Conservation (phyloP, 2,329 filamentous ascomycete species). For the Fusarium nygamai region DNA sequence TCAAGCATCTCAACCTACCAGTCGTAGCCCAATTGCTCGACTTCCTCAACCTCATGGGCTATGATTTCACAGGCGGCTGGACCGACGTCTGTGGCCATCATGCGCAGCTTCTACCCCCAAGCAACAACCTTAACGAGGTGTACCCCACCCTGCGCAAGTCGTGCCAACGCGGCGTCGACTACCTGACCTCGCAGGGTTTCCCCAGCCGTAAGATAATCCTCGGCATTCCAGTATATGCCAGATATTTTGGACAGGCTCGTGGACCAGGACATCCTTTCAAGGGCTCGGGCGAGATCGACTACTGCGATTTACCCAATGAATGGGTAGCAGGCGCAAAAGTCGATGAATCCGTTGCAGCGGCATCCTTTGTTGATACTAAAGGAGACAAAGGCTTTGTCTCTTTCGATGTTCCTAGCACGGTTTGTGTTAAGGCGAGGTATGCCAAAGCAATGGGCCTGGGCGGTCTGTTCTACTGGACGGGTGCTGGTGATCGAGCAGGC, state of each 20-base stretch:
- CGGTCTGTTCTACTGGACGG: conserved; percentile 76
- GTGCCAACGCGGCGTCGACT: conserved; percentile 65
- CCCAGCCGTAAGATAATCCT: conserved; percentile 67
- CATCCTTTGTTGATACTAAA: conserved; percentile 61
- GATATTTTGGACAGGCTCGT: conserved; percentile 65
- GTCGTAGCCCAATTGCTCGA: conserved; percentile 64
- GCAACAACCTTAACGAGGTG: conserved; percentile 30
- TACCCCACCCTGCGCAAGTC: conserved; percentile 52
- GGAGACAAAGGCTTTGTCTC: conserved; percentile 64
- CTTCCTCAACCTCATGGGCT: conserved; percentile 74
- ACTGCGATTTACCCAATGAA: conserved; percentile 66
- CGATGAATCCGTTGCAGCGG: conserved; percentile 63
- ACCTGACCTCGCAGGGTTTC: conserved; percentile 63
- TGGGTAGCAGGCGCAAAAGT: conserved; percentile 55
- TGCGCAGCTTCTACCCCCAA: conserved; percentile 65
- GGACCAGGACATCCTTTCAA: conserved; percentile 63
- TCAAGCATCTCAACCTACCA: conserved; percentile 67
- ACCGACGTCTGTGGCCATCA: conserved; percentile 69
- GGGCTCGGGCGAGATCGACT: conserved; percentile 66
- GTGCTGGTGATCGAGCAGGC: conserved; percentile 65
- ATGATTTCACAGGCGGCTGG: conserved; percentile 75
- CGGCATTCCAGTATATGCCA: conserved; percentile 71
- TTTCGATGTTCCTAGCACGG: conserved; percentile 71
- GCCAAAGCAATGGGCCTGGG: conserved; percentile 64
- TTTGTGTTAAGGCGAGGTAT: conserved; percentile 69